Percentiles rank a stretch among this genome's conserved stretches.
Evolutionary conservation across 2,329 filamentous ascomycete genomes (phyloP).

Genomic region (Claviceps sp.): DNA sequence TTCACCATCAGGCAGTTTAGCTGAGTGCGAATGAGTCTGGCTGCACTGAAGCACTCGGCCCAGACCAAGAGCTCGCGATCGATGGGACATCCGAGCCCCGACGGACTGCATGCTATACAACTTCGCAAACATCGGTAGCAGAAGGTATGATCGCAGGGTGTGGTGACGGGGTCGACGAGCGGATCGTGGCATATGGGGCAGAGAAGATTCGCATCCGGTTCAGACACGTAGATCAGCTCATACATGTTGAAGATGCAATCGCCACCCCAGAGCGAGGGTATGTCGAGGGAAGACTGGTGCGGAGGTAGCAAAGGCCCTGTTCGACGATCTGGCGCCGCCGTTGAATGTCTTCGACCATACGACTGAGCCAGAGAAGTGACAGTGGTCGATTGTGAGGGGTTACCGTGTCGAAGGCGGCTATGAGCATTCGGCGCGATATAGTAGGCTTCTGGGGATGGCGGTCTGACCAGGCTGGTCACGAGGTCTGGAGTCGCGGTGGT

Average conservation of each 20-base stretch:
- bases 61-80: slow-evolving; percentile 35
- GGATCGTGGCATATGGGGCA: slow-evolving; percentile 47
- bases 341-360: slow-evolving; percentile 10
- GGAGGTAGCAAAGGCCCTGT: slow-evolving; percentile 22
- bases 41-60: slow-evolving; percentile 27
- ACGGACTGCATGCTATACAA: slow-evolving; percentile 26
- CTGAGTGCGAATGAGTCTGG: slow-evolving; percentile 42
- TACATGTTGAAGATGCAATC: slow-evolving; percentile 30
- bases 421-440: slow-evolving; percentile 17
- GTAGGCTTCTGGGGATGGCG: slow-evolving; percentile 23
- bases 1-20: slow-evolving; percentile 45
- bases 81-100: slow-evolving; percentile 38
- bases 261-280: slow-evolving; percentile 25
- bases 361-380: slow-evolving; percentile 2
- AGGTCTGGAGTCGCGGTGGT: slow-evolving; percentile 25
- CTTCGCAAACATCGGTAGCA: slow-evolving; percentile 43
- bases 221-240: slow-evolving; percentile 29
- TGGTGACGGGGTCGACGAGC: slow-evolving; percentile 46
- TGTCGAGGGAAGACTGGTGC: slow-evolving; percentile 25
- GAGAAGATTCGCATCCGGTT: slow-evolving; percentile 33
- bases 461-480: slow-evolving; percentile 25
- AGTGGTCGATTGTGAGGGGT: slow-evolving; percentile 5
- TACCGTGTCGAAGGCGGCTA: slow-evolving; percentile 11
- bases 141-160: slow-evolving; percentile 52
- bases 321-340: slow-evolving; percentile 15